Conservation (phyloP, 768 basidiomycete genomes). For the Leccinum aurantiacum region DNA sequence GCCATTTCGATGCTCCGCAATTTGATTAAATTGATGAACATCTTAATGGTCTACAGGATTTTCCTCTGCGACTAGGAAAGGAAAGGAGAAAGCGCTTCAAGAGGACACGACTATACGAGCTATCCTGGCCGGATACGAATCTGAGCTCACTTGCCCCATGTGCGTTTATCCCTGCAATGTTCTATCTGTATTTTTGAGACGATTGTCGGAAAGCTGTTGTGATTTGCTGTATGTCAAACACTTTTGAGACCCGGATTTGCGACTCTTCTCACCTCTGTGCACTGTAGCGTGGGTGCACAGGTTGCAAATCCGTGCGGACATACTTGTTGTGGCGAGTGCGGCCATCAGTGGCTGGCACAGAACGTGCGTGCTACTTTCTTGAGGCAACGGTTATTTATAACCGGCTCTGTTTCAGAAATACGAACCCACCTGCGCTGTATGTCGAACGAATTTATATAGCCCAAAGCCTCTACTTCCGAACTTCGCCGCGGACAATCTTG, state of each 20-base stretch:
- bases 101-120: constrained; percentile 26
- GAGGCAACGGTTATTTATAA: background rate
- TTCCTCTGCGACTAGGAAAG: constrained; percentile 37
- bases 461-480: constrained; percentile 60
- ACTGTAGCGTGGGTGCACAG: constrained; percentile 58
- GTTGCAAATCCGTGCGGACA: constrained; percentile 73
- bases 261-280: constrained; percentile 2
- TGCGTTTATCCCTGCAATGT: constrained; percentile 36
- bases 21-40: background rate
- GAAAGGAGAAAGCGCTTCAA: constrained; percentile 40
- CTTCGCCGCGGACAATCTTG: constrained; percentile 56
- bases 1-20: constrained; percentile 4
- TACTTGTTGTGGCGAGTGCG: constrained; percentile 68
- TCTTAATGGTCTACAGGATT: constrained; percentile 4
- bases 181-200: background rate
- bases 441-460: constrained; percentile 48
- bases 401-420: constrained; percentile 31
- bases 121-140: constrained; percentile 52
- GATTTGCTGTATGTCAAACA: constrained; percentile 58
- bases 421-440: constrained; percentile 56
- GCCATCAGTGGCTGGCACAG: constrained; percentile 55
- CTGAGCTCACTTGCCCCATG: constrained; percentile 73
- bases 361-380: constrained; percentile 40
- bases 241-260: background rate
- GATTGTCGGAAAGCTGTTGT: constrained; percentile 55